A percentile compares a stretch with the other conserved stretches of the same genome.
Conservation (phyloP, 805 yeast species). For the Pichia ethanolica region DNA sequence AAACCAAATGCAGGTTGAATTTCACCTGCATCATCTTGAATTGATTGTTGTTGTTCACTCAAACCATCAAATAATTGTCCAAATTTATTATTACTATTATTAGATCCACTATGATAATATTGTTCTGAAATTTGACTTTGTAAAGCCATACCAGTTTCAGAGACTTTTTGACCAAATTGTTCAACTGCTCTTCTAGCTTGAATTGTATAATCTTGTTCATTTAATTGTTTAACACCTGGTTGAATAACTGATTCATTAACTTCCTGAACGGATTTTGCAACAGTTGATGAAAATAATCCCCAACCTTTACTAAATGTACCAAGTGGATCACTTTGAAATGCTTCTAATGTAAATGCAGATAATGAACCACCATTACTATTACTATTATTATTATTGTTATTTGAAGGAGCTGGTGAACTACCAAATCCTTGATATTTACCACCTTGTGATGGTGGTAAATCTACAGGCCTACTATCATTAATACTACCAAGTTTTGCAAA, state of each 20-base stretch:
- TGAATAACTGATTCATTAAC: constrained; percentile 84
- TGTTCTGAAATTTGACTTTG: constrained; percentile 34
- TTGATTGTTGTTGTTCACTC: constrained; percentile 16
- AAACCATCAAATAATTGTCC: constrained; percentile 52
- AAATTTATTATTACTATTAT: constrained; percentile 35
- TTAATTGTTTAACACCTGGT: constrained; percentile 80
- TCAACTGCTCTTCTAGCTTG: constrained; percentile 92
- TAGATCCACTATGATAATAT: constrained; percentile 34
- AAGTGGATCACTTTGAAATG: constrained; percentile 74
- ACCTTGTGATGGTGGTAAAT: constrained; percentile 88
- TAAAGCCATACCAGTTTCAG: constrained; percentile 75
- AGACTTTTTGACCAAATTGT: constrained; percentile 92
- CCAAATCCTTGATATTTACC: constrained; percentile 93
- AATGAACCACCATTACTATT: constrained; percentile 32
- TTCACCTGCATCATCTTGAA: constrained; percentile 24
- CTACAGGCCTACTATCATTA: constrained; percentile 66
- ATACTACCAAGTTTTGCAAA: constrained; percentile 71
- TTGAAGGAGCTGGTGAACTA: constrained; percentile 50
- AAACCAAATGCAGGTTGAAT: constrained; percentile 63
- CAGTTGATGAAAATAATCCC: constrained; percentile 85
- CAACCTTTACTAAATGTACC: constrained; percentile 92
- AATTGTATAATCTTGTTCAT: constrained; percentile 67
- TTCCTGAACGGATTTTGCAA: constrained; percentile 74
- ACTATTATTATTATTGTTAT: constrained; percentile 11
- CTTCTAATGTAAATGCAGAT: constrained; percentile 55